Percentiles rank a stretch among this genome's conserved stretches.
phyloP scores from a whole-genome alignment of 257 asterid species.

The Leptodermis oblonga region DNA sequence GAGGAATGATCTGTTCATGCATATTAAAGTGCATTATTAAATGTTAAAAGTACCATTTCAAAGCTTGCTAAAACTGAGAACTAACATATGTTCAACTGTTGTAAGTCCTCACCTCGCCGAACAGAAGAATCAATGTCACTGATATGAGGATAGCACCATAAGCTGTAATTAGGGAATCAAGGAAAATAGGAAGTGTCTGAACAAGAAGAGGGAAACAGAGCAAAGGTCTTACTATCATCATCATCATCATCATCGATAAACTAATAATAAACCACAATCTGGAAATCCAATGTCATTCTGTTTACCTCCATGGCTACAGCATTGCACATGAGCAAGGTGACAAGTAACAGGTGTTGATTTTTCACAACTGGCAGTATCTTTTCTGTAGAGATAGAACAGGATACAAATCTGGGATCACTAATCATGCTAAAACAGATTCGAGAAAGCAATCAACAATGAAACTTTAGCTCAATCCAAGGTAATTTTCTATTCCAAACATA shows the following conservation, averaged over 20 bases:
- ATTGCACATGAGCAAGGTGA: constrained; percentile 79
- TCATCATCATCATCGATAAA: not conserved
- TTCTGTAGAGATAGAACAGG: constrained; percentile 35
- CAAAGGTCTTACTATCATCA: not conserved
- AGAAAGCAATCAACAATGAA: not conserved
- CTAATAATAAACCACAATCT: not conserved
- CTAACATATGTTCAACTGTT: not conserved
- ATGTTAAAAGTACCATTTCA: not conserved
- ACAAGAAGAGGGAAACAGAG: constrained; percentile 14
- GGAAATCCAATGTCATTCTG: constrained; percentile 6
- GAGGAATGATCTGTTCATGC: constrained; percentile 78
- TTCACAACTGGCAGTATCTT: constrained; percentile 75
- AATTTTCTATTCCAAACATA: not conserved
- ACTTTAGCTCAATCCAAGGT: not conserved
- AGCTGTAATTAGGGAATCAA: constrained; percentile 65
- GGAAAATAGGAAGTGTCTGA: constrained; percentile 96
- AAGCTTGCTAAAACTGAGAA: not conserved
- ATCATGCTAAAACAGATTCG: constrained; percentile 6
- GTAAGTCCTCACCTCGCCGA: constrained; percentile 77
- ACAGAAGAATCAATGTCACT: constrained; percentile 87
- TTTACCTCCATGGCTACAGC: constrained; percentile 94
- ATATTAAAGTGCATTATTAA: not conserved
- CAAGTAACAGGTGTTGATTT: constrained; percentile 76
- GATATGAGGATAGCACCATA: constrained; percentile 94
- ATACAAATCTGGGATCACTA: not conserved